Conservation (phyloP, 2,329 filamentous ascomycete genomes). For the Botryotinia narcissicola region DNA sequence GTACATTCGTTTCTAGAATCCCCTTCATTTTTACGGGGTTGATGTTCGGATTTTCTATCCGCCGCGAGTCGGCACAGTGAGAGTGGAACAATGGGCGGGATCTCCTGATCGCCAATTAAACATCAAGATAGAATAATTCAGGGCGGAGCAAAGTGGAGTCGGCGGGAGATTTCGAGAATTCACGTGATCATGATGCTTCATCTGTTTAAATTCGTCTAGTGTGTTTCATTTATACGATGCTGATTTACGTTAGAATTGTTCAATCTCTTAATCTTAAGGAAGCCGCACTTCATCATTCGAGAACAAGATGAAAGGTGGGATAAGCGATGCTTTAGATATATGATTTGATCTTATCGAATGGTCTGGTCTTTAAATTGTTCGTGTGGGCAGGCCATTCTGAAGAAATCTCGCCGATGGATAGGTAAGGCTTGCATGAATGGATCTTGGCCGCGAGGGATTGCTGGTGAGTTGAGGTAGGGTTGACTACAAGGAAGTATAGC, state of each 20-base stretch:
- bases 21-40: not conserved
- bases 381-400: not conserved
- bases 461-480: not conserved
- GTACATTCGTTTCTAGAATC: not conserved
- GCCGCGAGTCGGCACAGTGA: not conserved
- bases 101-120: not conserved
- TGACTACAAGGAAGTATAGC: not conserved
- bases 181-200: not conserved
- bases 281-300: not conserved
- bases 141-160: not conserved
- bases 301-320: not conserved
- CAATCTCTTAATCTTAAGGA: not conserved
- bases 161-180: not conserved
- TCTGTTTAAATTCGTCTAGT: not conserved
- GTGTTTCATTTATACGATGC: not conserved
- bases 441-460: not conserved
- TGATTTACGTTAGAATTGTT: not conserved
- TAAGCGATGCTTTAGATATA: not conserved
- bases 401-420: not conserved
- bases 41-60: not conserved
- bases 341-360: not conserved
- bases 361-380: not conserved
- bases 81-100: not conserved
- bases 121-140: not conserved
- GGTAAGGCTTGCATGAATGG: not conserved